Evolutionary conservation across 2,329 filamentous ascomycete species (phyloP).

Genomic region (Cytospora chrysosperma): DNA sequence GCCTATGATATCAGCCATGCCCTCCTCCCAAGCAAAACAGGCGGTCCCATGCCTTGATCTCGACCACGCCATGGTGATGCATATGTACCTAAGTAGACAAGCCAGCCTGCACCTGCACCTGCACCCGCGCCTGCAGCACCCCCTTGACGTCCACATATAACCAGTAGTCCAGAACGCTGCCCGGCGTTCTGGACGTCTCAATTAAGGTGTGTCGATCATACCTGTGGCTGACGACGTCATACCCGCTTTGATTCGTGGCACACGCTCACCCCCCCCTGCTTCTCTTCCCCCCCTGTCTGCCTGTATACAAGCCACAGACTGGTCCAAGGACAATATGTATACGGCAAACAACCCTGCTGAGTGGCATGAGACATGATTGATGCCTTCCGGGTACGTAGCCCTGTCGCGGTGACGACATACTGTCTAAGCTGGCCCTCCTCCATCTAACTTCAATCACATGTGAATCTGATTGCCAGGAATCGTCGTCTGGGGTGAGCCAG

Average conservation of each 20-base stretch:
- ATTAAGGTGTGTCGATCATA: background rate
- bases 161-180: background rate
- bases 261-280: too few relatives aligned
- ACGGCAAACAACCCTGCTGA: background rate
- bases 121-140: background rate
- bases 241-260: background rate
- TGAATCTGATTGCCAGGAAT: background rate
- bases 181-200: background rate
- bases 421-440: constrained; percentile 21
- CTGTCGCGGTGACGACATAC: background rate
- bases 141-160: background rate
- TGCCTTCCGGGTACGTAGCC: background rate
- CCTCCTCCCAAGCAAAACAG: background rate
- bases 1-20: constrained; percentile 2
- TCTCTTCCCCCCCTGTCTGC: background rate
- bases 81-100: background rate
- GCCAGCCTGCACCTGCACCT: background rate
- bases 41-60: background rate
- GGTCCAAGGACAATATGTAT: background rate
- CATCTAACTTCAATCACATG: background rate
- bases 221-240: constrained; percentile 16
- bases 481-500: background rate
- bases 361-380: background rate
- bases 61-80: background rate
- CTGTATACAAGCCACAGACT: constrained; percentile 9